phyloP scores from a whole-genome alignment of 2,329 filamentous ascomycete genomes.

The Fonsecaea pedrosoi region DNA sequence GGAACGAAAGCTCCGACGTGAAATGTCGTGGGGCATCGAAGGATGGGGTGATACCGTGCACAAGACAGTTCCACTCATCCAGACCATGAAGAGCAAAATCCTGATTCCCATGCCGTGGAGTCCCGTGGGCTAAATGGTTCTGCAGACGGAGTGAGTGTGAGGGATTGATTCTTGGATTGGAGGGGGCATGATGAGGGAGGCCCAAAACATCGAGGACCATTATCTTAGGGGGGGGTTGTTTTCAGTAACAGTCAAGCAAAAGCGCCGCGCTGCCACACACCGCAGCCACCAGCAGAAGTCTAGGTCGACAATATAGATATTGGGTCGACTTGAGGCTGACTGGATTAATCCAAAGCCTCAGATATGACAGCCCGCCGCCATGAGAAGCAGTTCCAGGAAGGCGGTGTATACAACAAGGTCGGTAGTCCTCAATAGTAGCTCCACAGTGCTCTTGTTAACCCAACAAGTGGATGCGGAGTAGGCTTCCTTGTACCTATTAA shows the following conservation, averaged over 20 bases:
- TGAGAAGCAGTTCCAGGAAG: background rate
- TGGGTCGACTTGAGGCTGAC: background rate
- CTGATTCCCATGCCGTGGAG: conserved; percentile 96
- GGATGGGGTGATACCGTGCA: conserved; percentile 98
- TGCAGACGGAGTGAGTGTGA: background rate
- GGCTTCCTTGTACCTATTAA: background rate
- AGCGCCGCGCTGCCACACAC: background rate
- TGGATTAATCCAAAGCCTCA: conserved; percentile 4
- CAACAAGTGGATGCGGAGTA: background rate
- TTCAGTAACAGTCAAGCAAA: conserved; percentile 3
- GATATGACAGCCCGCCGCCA: background rate
- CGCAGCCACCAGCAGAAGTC: background rate
- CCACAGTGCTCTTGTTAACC: background rate
- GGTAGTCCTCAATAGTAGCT: background rate
- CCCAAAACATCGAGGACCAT: background rate
- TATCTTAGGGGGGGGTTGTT: background rate
- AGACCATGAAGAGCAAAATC: conserved; percentile 93
- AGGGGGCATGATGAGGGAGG: background rate
- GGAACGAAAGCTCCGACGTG: conserved; percentile 85
- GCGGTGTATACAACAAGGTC: background rate
- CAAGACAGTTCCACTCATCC: conserved; percentile 96
- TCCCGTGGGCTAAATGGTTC: conserved; percentile 72
- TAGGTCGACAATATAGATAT: background rate
- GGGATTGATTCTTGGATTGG: conserved; percentile 1
- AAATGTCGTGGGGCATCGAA: conserved; percentile 93